Evolutionary conservation across 169 alveolate species (phyloP).

Genomic region (Plasmodium coatneyi): DNA sequence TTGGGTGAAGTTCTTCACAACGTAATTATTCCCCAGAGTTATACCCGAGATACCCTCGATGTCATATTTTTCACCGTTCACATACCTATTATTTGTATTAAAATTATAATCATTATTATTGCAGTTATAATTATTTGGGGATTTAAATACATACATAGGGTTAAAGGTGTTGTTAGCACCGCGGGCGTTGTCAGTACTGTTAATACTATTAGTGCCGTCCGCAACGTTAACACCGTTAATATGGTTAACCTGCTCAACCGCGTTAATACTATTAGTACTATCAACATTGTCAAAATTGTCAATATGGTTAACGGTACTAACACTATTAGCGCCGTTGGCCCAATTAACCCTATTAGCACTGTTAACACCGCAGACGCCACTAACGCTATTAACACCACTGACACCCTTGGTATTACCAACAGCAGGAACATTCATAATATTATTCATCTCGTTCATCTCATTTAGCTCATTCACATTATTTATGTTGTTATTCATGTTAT

Average conservation of each 20-base stretch:
- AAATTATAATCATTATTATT: constrained; percentile 58
- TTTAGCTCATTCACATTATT: constrained; percentile 1
- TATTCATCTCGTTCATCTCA: background rate
- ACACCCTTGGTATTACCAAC: background rate
- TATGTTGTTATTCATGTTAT: constrained; percentile 27
- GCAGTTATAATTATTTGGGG: constrained; percentile 43
- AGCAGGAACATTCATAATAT: background rate
- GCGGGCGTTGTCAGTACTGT: background rate
- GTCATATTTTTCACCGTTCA: constrained; percentile 43
- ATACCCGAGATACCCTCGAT: constrained; percentile 12
- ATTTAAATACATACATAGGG: constrained; percentile 36
- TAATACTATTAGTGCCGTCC: background rate
- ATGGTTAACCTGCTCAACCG: background rate
- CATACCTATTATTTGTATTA: constrained; percentile 73
- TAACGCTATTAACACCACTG: constrained; percentile 25
- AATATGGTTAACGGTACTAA: background rate
- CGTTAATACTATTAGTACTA: background rate
- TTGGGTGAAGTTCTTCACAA: background rate
- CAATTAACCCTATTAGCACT: background rate
- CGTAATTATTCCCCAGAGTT: constrained; percentile 18
- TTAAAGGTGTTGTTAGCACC: constrained; percentile 29
- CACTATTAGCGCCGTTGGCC: background rate
- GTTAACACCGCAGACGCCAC: background rate
- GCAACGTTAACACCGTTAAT: background rate
- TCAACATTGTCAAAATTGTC: constrained; percentile 2